Base-by-base conservation (phyloP, 352 stramenopile genomes). In the Phytopythium ostracodes region DNA sequence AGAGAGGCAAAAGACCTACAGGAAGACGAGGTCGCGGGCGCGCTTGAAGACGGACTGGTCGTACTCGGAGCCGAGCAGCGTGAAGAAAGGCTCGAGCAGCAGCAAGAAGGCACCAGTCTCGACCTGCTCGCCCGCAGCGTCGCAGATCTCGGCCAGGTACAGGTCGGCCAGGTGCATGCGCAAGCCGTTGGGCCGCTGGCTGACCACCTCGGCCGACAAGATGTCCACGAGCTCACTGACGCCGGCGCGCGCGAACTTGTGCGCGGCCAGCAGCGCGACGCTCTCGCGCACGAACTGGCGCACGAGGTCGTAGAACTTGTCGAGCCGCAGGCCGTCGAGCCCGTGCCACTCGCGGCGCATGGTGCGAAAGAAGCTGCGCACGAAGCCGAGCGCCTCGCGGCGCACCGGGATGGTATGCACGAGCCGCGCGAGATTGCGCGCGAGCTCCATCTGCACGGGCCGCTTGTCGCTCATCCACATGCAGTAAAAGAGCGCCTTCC, bases 401-500 rank as follows among this genome's bases (percentile, higher is more conserved):
- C 66, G 31, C 6, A 53, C 62, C 8, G 86, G 86, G 17, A 94
- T 64, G 40, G 67, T 72, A 65, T 92, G 83, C 54, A 92, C 67
- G 10, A 94, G 63, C 44, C 42, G 36, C 33, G 86, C 75, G 31
- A 94, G 63, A 60, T 83, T 92, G 15, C 71, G 68, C n/a, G 83
- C 80, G 49, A 94, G 67, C 65, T 94, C 86, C 42, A 92, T 75
- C 68, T 94, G 86, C 14, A 94, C 77, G 22, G 73, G 73, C 12
- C 79, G 84, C 70, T 94, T 94, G 80, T 94, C 86, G 67, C 83
- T 92, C 86, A 94, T 94, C 86, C 86, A 94, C 83, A 94, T 92
- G 72, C 86, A 94, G 71, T 94, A 94, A 65, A 93, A 94, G 10
- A 94, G 79, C 71, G 86, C 86, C 67, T 92, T 94, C 86, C 86